A percentile compares a stretch with the other conserved stretches of the same genome.
phyloP scores from a whole-genome alignment of 2,329 filamentous ascomycete genomes.

The Verticillium nubilum region DNA sequence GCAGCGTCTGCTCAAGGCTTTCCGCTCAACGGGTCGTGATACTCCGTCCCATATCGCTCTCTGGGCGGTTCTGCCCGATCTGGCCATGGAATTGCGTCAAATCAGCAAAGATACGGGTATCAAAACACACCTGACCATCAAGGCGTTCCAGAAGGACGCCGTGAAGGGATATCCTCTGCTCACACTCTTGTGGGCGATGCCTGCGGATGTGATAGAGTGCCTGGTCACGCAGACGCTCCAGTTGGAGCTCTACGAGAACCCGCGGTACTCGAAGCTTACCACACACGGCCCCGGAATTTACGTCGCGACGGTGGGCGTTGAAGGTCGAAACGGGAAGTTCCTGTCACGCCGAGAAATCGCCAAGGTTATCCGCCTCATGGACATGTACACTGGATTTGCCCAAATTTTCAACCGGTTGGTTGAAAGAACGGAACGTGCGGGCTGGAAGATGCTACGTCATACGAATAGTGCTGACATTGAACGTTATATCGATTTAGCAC shows the following conservation, averaged over 20 bases:
- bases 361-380: background rate
- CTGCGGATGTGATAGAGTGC: background rate
- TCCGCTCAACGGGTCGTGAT: background rate
- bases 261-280: background rate
- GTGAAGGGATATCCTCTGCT: background rate
- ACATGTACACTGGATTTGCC: background rate
- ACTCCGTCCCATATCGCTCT: background rate
- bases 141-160: background rate
- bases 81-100: background rate
- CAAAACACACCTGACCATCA: background rate
- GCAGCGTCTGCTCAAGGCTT: background rate
- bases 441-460: background rate
- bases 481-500: background rate
- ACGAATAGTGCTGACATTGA: background rate
- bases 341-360: background rate
- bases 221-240: background rate
- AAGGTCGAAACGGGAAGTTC: background rate
- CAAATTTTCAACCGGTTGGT: background rate
- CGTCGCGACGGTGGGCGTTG: background rate
- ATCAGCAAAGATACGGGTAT: background rate
- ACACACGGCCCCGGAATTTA: background rate
- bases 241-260: background rate
- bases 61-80: background rate
- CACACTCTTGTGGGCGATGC: background rate
- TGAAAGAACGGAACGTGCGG: background rate